These are phyloP conservation scores for Ampelomyces quisqualis DNA, from an alignment of 2,329 filamentous ascomycete genomes.

Conservation along the genomic window DNA sequence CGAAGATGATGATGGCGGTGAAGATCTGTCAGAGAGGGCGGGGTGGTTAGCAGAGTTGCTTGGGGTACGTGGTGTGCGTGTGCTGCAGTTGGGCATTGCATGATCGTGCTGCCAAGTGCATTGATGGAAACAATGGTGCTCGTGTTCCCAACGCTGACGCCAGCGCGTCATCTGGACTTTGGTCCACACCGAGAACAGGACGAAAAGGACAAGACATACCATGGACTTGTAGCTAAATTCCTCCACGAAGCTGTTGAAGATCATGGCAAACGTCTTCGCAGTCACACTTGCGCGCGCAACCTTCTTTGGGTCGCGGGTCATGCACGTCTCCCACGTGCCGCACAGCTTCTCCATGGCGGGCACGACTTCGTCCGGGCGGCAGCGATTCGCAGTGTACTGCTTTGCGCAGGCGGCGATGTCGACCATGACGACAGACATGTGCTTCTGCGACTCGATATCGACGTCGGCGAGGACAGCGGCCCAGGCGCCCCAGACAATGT, in stretches of 20 bases:
- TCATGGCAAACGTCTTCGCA: slow-evolving; percentile 84
- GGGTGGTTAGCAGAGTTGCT: not conserved
- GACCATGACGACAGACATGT: slow-evolving; percentile 66
- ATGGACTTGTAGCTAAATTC: slow-evolving; percentile 84
- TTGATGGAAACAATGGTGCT: no score
- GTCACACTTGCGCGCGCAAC: slow-evolving; percentile 79
- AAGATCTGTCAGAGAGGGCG: slow-evolving; percentile 46
- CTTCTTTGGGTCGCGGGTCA: slow-evolving; percentile 76
- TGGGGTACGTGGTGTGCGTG: not conserved
- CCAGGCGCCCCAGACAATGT: slow-evolving; percentile 69
- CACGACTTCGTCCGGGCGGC: slow-evolving; percentile 63
- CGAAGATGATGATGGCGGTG: slow-evolving; percentile 50
- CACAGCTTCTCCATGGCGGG: slow-evolving; percentile 75
- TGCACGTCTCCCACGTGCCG: slow-evolving; percentile 80
- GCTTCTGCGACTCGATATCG: slow-evolving; percentile 67
- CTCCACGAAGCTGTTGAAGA: slow-evolving; percentile 91
- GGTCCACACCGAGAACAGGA: not conserved
- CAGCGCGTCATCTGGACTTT: not conserved
- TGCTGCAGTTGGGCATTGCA: not conserved
- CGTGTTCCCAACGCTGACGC: not conserved
- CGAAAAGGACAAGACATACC: slow-evolving; percentile 46
- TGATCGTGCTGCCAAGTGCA: not conserved
- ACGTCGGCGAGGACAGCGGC: slow-evolving; percentile 74
- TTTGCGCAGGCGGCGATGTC: slow-evolving; percentile 73
- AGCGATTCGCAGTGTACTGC: slow-evolving; percentile 75